Conservation (phyloP, 257 asterid genomes). For the Marsdenia floribunda region DNA sequence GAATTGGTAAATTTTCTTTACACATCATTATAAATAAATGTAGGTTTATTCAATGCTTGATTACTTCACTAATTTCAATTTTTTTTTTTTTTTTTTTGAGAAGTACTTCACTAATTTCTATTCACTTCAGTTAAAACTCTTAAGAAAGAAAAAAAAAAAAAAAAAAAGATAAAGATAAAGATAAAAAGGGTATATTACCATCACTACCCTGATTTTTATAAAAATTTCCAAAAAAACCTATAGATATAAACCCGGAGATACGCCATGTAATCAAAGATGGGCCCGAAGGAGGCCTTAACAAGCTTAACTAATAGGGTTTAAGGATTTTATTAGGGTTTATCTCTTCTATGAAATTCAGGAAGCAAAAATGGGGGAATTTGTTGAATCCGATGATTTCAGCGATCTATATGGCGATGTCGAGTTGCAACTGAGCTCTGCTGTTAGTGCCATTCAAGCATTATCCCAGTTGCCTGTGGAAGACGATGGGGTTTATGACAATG, state of each 20-base stretch:
- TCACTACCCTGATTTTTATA: neutral
- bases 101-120: neutral
- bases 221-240: neutral
- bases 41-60: neutral
- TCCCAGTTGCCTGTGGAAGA: slow-evolving; percentile 15
- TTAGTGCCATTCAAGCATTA: slow-evolving; percentile 30
- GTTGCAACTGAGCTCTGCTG: slow-evolving; percentile 48
- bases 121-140: neutral
- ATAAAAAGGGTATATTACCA: neutral
- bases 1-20: too few relatives aligned
- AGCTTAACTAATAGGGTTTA: slow-evolving; percentile 20
- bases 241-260: neutral
- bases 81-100: too few relatives aligned
- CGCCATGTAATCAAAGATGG: neutral
- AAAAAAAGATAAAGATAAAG: too few relatives aligned
- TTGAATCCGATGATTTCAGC: slow-evolving; percentile 46
- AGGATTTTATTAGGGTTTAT: slow-evolving; percentile 15
- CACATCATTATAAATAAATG: too few relatives aligned
- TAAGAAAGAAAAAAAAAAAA: too few relatives aligned
- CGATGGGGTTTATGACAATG: slow-evolving; percentile 8
- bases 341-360: neutral
- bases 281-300: neutral
- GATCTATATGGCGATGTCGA: slow-evolving; percentile 63
- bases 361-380: slow-evolving; percentile 33
- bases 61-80: neutral